Percentiles rank a stretch among this genome's conserved stretches.
phyloP scores from a whole-genome alignment of 495 filamentous ascomycete genomes.

The Amorphotheca resinae region DNA sequence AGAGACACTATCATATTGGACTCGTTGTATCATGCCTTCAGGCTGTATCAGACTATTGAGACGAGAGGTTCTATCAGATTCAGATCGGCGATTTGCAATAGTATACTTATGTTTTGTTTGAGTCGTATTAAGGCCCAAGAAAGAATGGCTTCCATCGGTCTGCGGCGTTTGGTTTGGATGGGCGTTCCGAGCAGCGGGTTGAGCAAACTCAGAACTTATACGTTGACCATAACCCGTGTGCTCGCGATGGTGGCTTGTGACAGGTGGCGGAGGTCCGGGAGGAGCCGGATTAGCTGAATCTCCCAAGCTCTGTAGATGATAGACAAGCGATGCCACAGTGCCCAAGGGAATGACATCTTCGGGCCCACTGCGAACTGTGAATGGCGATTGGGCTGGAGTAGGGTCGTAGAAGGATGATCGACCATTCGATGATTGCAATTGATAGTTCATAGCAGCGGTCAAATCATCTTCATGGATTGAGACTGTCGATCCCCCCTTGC shows the following conservation, averaged over 20 bases:
- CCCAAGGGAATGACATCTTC: slow-evolving; percentile 10
- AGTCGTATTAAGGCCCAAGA: slow-evolving; percentile 8
- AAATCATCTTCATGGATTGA: not conserved
- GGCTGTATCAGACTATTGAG: slow-evolving; percentile 5
- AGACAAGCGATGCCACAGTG: slow-evolving; percentile 17
- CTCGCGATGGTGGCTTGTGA: slow-evolving; percentile 4
- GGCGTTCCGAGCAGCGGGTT: slow-evolving; percentile 12
- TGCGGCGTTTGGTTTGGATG: slow-evolving; percentile 8
- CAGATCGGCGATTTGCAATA: slow-evolving; percentile 1
- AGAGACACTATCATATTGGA: too few relatives aligned
- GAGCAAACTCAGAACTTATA: slow-evolving; percentile 7
- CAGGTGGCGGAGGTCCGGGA: not conserved
- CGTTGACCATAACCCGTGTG: slow-evolving; percentile 15
- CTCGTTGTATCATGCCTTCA: too few relatives aligned
- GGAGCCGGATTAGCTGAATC: not conserved
- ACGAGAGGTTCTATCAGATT: slow-evolving; percentile 2
- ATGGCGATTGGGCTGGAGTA: too few relatives aligned
- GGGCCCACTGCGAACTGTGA: not conserved
- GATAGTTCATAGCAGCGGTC: slow-evolving; percentile 5
- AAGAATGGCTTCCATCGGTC: slow-evolving; percentile 9
- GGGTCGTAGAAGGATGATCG: too few relatives aligned
- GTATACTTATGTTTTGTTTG: slow-evolving; percentile 7
- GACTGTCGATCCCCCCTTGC: slow-evolving; percentile 3
- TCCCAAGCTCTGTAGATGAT: slow-evolving; percentile 9
- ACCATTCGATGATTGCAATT: not conserved